Evolutionary conservation across 768 basidiomycete genomes (phyloP).

Genomic region (Coprinopsis strossmayeri): DNA sequence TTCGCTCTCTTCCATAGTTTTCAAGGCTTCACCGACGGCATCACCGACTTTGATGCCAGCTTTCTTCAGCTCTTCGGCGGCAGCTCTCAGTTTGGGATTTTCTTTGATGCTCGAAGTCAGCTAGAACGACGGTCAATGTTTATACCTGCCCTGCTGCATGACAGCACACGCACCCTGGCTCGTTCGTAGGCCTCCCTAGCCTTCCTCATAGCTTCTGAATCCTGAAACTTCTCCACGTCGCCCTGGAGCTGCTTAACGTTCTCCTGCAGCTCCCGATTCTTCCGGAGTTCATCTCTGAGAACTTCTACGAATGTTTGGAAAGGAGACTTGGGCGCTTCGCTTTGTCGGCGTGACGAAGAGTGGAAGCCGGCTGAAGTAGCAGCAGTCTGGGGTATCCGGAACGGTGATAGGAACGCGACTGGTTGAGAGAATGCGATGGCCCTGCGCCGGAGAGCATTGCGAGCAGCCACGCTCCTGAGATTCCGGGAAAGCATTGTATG

Average conservation of each 20-base stretch:
- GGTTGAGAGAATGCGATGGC: slow-evolving; percentile 17
- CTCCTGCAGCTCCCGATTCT: slow-evolving; percentile 92
- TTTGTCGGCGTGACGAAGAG: slow-evolving; percentile 51
- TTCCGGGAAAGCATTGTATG: slow-evolving; percentile 36
- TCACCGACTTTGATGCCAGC: slow-evolving; percentile 89
- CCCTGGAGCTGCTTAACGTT: slow-evolving; percentile 97
- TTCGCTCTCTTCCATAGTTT: slow-evolving; percentile 92
- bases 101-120: slow-evolving; percentile 92
- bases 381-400: slow-evolving; percentile 28
- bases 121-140: slow-evolving; percentile 32
- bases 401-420: slow-evolving; percentile 25
- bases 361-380: slow-evolving; percentile 44
- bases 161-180: slow-evolving; percentile 62
- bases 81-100: slow-evolving; percentile 86
- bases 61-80: slow-evolving; percentile 88
- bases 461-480: slow-evolving; percentile 31
- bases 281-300: slow-evolving; percentile 84
- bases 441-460: slow-evolving; percentile 26
- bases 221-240: slow-evolving; percentile 95
- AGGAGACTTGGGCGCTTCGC: slow-evolving; percentile 82
- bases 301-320: slow-evolving; percentile 97
- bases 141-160: slow-evolving; percentile 5
- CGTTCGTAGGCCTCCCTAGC: slow-evolving; percentile 91
- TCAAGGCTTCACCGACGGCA: slow-evolving; percentile 88
- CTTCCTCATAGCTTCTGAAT: slow-evolving; percentile 91